Percentiles rank a stretch among this genome's conserved stretches.
Conservation (phyloP, 2,329 filamentous ascomycete species). For the Stagonosporopsis cucurbitacearum region DNA sequence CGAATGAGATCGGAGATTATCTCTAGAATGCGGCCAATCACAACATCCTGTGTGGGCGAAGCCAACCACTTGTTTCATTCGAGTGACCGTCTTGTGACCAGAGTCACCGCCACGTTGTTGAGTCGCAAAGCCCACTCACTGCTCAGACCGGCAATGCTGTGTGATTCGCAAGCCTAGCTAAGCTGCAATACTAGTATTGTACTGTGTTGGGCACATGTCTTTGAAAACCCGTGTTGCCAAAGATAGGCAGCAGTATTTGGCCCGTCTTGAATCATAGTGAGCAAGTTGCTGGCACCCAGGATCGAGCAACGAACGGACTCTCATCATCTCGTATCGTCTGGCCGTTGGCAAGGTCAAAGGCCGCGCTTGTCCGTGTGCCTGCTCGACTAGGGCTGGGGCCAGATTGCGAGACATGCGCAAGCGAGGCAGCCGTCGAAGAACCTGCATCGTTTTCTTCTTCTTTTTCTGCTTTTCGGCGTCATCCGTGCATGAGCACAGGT, state of each 20-base stretch:
- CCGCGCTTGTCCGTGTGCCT: conserved; percentile 27
- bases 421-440: conserved; percentile 34
- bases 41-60: conserved; percentile 22
- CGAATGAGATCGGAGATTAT: conserved; percentile 45
- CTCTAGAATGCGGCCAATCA: conserved; percentile 40
- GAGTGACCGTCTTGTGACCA: conserved; percentile 32
- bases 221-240: background rate
- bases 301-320: conserved; percentile 37
- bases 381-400: conserved; percentile 28
- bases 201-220: conserved; percentile 11
- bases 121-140: conserved; percentile 20
- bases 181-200: conserved; percentile 4
- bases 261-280: conserved; percentile 15
- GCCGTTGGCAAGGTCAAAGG: conserved; percentile 35
- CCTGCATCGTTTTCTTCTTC: conserved; percentile 40
- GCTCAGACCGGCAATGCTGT: conserved; percentile 21
- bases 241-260: conserved; percentile 9
- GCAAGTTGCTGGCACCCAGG: conserved; percentile 23
- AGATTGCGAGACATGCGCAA: conserved; percentile 33
- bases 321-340: conserved; percentile 36
- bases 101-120: conserved; percentile 27
- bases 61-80: conserved; percentile 22
- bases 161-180: background rate
- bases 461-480: conserved; percentile 36
- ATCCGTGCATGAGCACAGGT: conserved; percentile 42